Base-by-base conservation (phyloP, 352 stramenopile species). In the Phytopythium montanum region DNA sequence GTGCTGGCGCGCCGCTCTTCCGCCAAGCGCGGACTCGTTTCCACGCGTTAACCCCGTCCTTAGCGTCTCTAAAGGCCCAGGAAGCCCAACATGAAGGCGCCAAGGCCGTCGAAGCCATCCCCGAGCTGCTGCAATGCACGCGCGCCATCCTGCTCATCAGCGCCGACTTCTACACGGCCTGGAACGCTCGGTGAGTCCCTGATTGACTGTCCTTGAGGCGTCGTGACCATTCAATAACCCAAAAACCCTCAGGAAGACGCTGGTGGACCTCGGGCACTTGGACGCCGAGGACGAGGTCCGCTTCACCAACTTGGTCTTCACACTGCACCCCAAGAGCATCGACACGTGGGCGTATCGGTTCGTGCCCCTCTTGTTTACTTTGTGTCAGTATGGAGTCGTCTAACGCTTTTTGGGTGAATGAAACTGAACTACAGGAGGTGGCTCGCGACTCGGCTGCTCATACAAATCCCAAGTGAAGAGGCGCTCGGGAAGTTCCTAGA, bases 301-400 rank as follows among this genome's bases (percentile, higher is more conserved):
- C 44, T 92, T 94, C 55, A 85, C 69, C 36, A 77, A 87, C 56
- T 62, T 94, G 23, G 75, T 94, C 13, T 88, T 91, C 59, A 76
- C 81, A 16, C 60, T 92, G 38, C 82, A 94, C 44, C 77, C 85
- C 0, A 94, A 94, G 72, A 94, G 85, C 58, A 92, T 92, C 61
- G 85, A 94, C 61, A 94, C 82, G 44, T 94, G 85, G 85, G 82
- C 85, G 3, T 89, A 94, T 55, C 69, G 85, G 81, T 92, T 56
- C 49, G 72, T 9, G 31, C 0, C 29, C 14, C 6, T 60, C 6
- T 56, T 9, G 8, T 14, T 33, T 57, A 29, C 12, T 23, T 12
- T 13, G 0, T 52, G 18, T 36, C 42, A 19, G 14, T 48, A 10
- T 34, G 1, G 9, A 38, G 33, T n/a, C 5, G 19, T 34, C 33